Base-by-base conservation (phyloP, 2,329 filamentous ascomycete species). In the Venturia effusa region DNA sequence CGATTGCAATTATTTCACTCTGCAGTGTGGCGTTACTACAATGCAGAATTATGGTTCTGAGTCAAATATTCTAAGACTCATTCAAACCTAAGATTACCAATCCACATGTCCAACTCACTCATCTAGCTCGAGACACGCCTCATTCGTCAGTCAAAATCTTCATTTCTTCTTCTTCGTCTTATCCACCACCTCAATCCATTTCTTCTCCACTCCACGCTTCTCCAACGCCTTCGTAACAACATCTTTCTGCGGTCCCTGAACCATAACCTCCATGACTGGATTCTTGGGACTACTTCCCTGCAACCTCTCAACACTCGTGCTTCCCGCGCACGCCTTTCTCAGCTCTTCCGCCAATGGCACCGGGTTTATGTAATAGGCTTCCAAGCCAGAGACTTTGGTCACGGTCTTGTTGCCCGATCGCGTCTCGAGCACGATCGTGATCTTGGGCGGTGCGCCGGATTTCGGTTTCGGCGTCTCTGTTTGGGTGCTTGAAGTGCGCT, bases 271-370 rank as follows among this genome's bases (percentile, higher is more conserved):
- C 81, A 88, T 82, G 1, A 87, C 76, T 0, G 84, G 84, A 68
- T 82, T 83, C 68, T 85, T 83, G 10, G 84, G 84, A 66, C 79
- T 80, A 22, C 78, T 81, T 3, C 86, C 86, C 57, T 80, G 79
- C 39, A 86, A 75, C 68, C 84, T 82, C 40, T 83, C 80, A 1
- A 88, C 83, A 66, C 83, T 87, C 15, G 85, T 86, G 64, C 82
- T 84, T n/a, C 86, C 85, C 1, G 86, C 86, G 70, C 86, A 88
- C 39, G 83, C 81, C 74, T 86, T 88, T 69, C 86, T 79, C 68
- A 89, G 69, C 70, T 88, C 86, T 65, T 88, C 86, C 1, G 85
- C 84, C 63, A 88, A 75, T 1, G 82, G 74, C 57, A 80, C 79
- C 0, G 86, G 83, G 22, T 82, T 78, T 54, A 88, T 82, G 32